A percentile compares a stretch with the other conserved stretches of the same genome.
These are phyloP conservation scores for Ceratocystis albifundus DNA, from an alignment of 2,329 filamentous ascomycete genomes.

Conservation along the genomic window DNA sequence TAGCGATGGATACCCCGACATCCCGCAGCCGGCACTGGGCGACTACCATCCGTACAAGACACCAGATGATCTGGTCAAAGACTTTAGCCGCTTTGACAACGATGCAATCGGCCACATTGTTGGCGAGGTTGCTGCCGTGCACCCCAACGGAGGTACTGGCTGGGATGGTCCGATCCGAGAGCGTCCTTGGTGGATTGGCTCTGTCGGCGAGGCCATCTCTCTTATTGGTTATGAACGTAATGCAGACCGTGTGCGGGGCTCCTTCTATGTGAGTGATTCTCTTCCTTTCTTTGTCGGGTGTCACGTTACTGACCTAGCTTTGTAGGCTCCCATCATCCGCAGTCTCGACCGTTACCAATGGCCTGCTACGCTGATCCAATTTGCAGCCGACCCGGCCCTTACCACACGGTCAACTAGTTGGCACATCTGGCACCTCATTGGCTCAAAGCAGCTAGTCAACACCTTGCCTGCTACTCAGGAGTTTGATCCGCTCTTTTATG, in stretches of 20 bases:
- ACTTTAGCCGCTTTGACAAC: constrained; percentile 45
- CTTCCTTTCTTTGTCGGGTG: neutral
- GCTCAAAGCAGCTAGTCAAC: constrained; percentile 35
- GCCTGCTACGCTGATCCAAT: constrained; percentile 41
- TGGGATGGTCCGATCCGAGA: constrained; percentile 37
- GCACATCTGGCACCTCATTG: constrained; percentile 41
- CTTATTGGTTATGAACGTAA: constrained; percentile 56
- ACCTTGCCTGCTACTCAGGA: constrained; percentile 36
- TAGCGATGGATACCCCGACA: constrained; percentile 32
- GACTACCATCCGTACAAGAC: constrained; percentile 43
- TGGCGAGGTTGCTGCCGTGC: constrained; percentile 42
- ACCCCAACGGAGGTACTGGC: constrained; percentile 41
- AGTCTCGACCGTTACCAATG: constrained; percentile 42
- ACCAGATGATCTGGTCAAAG: constrained; percentile 40
- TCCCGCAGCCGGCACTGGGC: constrained; percentile 35
- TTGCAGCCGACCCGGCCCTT: constrained; percentile 37
- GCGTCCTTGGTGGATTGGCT: constrained; percentile 48
- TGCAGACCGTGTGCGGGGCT: constrained; percentile 44
- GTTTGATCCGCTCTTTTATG: constrained; percentile 40
- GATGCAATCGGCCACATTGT: constrained; percentile 30
- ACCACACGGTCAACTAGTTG: constrained; percentile 42
- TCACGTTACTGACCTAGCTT: neutral
- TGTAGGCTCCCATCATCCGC: constrained; percentile 36
- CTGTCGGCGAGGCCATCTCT: constrained; percentile 53
- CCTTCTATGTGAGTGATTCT: constrained; percentile 32